Base-by-base conservation (phyloP, 1,139 yeast species). In the Diutina neorugosa region DNA sequence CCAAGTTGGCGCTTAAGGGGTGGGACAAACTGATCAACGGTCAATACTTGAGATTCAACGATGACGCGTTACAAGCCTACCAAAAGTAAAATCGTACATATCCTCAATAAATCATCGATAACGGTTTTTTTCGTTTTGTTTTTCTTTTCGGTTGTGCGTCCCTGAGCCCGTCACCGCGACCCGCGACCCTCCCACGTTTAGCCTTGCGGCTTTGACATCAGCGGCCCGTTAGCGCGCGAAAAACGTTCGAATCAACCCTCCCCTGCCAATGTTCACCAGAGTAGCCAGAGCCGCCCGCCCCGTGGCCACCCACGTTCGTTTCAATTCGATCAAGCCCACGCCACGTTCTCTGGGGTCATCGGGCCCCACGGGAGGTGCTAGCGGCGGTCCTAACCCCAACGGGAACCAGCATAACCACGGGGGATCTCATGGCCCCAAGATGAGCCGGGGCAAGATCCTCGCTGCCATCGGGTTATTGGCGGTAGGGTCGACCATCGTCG, bases 1-100 rank as follows among this genome's bases (percentile, higher is more conserved):
- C 83, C 16, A 79, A 82, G 53, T 67, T 90, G 56, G 91, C 86
- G 0, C 58, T 81, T 25, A 65, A 66, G 21, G 89, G 87, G 0
- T 77, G 86, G 66, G 69, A 77, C 7, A 55, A 62, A 1, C 76
- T 69, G 0, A 61, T 86, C 52, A 82, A 80, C 56, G 96, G 96
- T 1, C 62, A 73, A 57, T 86, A 81, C 63, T 62, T 84, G 54
- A 71, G 96, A 52, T 85, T 77, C 65, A 74, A 74, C 60, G 89
- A 81, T 58, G 73, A 64, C 19, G 55, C 54, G 16, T 63, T 76
- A 52, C 51, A 43, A 12, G 50, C 41, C 9, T 53, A 51, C 51
- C 25, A 41, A 18, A 21, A 23, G 21, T 41, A 41, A n/a, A 41
- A n/a, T n/a, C n/a, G n/a, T n/a, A n/a, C n/a, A n/a, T n/a, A n/a